Evolutionary conservation across 2,329 filamentous ascomycete species (phyloP), one percentile per base, ranked within the genome.

Genomic region (Parafenestella ontariensis): DNA sequence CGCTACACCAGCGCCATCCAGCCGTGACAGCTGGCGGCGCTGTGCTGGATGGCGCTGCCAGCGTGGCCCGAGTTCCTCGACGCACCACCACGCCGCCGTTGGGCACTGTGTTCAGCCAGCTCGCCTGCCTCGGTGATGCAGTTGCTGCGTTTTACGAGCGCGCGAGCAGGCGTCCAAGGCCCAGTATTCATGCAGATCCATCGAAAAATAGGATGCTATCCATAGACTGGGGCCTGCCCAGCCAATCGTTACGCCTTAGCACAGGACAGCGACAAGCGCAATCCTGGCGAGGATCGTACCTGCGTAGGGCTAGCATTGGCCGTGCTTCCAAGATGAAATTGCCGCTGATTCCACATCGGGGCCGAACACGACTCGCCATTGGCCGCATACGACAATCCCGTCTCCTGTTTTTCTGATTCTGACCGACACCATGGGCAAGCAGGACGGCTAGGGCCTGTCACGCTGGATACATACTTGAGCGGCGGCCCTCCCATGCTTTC

Each of bases 251-350:
- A 21, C 46, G 64, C 59, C 66, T 59, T 62, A 61, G 61, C 69
- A 71, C 69, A 68, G 66, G 62, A 47, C 36, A 37, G 39, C 52
- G 46, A 54, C 64, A 44, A 53, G 58, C 54, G 40, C 40, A 28
- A 52, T 40, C 61, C 66, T 55, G 55, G 62, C 57, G 62, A 54
- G 49, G 63, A 71, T 70, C 68, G 39, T 46, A 48, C 55, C 58
- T 39, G 43, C 49, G 41, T 51, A 39, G 48, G 46, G 49, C 52
- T 63, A 49, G 58, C 58, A 66, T 66, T 66, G 65, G 65, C 68
- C 43, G 46, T 50, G 56, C 49, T 39, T 34, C 23, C 54, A 53
- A 57, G 52, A 51, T 51, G 56, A 66, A 66, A 69, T 69, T 72
- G 60, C 54, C 62, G 68, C 68, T 54, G 54, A 52, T 60, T 53